phyloP scores from a whole-genome alignment of 352 stramenopile genomes.

The Phytopythium litorale region DNA sequence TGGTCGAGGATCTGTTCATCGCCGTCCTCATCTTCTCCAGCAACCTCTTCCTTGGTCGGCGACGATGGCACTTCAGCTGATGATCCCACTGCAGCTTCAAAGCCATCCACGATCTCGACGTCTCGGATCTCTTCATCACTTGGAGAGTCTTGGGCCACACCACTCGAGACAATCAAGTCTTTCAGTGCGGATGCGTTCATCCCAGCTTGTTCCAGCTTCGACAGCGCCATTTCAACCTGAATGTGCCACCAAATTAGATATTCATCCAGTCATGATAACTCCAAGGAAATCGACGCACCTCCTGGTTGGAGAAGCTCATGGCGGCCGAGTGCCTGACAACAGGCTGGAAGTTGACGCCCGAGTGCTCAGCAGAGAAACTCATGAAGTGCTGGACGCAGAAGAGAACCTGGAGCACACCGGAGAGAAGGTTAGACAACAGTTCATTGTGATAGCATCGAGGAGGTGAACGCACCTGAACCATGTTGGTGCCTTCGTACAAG shows the following conservation, averaged over 20 bases:
- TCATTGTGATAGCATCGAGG: background rate
- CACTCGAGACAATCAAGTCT: slow-evolving; percentile 24
- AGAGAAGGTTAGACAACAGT: background rate
- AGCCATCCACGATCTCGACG: slow-evolving; percentile 8
- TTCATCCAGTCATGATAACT: background rate
- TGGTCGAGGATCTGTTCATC: background rate
- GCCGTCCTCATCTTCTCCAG: slow-evolving; percentile 7
- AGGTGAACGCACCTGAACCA: slow-evolving; percentile 48
- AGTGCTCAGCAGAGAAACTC: slow-evolving; percentile 51
- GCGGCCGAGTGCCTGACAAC: slow-evolving; percentile 29
- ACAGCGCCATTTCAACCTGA: slow-evolving; percentile 65
- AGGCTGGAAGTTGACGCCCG: slow-evolving; percentile 38
- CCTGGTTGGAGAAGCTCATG: slow-evolving; percentile 59
- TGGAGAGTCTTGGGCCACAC: slow-evolving; percentile 1
- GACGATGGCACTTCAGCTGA: background rate
- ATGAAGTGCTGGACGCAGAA: slow-evolving; percentile 80
- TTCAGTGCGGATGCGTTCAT: slow-evolving; percentile 46
- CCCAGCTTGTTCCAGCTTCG: slow-evolving; percentile 59
- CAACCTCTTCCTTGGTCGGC: slow-evolving; percentile 10
- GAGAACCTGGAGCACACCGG: slow-evolving; percentile 27
- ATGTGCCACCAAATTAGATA: background rate
- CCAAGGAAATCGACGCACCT: slow-evolving; percentile 23
- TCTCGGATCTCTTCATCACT: slow-evolving; percentile 10
- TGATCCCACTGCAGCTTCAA: background rate
- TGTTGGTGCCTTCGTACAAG: slow-evolving; percentile 82